Evolutionary conservation across 345 rosid genomes (phyloP), one percentile per base, ranked within the genome.

Genomic region (Aurinia saxatilis): DNA sequence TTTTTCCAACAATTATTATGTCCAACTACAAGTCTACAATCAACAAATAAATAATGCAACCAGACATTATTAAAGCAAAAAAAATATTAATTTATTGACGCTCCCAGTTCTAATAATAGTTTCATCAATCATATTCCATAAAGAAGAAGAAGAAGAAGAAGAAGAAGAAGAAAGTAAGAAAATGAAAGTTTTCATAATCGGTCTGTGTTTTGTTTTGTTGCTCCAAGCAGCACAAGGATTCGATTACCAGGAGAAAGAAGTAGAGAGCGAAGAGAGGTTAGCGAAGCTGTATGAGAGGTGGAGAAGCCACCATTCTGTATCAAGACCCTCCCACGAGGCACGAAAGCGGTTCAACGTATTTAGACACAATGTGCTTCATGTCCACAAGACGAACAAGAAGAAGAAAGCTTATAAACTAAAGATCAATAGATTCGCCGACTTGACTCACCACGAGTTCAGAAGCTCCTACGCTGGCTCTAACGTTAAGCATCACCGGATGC

Each of bases 301-400:
- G 95, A 83, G 88, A 74, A 79, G 82, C 73, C 97, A 90, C 58
- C 91, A 90, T 78, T 81, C 85, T 7, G 80, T 84, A 35, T 74
- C 90, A 3, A 72, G 75, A 68, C 73, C 75, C 71, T 81, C 86
- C 2, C 61, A 78, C 10, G 91, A 84, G 62, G 78, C 81, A 65
- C 47, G 52, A 4, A 80, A 61, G 63, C 80, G 90, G 8, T 81
- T 90, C 76, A 84, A 83, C 56, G 95, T 84, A 59, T 90, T 90
- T 67, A 81, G 77, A 76, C 78, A 78, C 47, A 90, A 90, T 68
- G 90, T 75, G 14, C 61, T 74, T 67, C 95, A 84, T 50, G 82
- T 90, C 42, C 91, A 86, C 56, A 63, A 48, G 21, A 80, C 85
- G 1, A 90, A 84, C 81, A 77, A 79, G 72, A 71, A 75, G 10